These are phyloP conservation scores for Penicillium sp. DNA, from an alignment of 2,329 filamentous ascomycete species.

Conservation along the genomic window DNA sequence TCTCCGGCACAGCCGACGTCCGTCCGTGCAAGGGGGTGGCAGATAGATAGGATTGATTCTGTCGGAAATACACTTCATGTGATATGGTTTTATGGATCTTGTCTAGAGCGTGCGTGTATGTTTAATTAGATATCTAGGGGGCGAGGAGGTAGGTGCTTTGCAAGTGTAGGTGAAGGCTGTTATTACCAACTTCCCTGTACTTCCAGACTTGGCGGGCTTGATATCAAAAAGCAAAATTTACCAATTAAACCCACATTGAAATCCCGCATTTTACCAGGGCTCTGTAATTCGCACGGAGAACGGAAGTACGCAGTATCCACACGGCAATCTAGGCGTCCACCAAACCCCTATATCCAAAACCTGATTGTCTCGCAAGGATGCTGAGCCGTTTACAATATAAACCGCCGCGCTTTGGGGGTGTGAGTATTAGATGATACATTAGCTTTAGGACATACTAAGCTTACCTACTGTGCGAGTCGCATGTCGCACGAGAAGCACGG, in stretches of 20 bases:
- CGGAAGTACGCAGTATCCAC: neutral
- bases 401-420: neutral
- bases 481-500: constrained; percentile 2
- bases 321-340: neutral
- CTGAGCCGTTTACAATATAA: neutral
- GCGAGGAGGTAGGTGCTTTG: neutral
- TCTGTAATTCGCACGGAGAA: neutral
- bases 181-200: neutral
- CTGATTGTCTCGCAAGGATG: neutral
- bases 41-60: constrained; percentile 1
- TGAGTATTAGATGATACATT: neutral
- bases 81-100: neutral
- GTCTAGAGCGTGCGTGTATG: neutral
- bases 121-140: constrained; percentile 2
- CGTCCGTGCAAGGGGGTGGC: constrained; percentile 21
- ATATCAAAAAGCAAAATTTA: neutral
- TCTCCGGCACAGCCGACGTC: neutral
- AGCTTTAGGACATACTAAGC: neutral
- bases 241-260: neutral
- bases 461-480: neutral
- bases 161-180: neutral
- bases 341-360: neutral
- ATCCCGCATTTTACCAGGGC: neutral
- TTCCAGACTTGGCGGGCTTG: neutral
- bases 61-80: neutral